Conservation (phyloP, 2,329 filamentous ascomycete species). For the Colletotrichum incanum region DNA sequence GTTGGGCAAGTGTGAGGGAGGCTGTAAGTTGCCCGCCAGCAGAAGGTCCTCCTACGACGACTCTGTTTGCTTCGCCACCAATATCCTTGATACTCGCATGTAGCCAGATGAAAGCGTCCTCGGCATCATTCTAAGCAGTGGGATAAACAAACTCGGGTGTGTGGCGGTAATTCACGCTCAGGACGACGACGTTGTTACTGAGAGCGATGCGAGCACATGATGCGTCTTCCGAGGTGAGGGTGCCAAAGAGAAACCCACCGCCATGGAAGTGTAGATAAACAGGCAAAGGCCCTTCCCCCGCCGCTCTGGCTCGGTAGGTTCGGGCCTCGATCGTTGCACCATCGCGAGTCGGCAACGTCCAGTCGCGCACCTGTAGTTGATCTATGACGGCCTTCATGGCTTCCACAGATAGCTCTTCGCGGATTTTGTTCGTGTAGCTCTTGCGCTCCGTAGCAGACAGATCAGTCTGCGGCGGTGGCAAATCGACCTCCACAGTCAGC, state of each 20-base stretch:
- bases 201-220: conserved; percentile 56
- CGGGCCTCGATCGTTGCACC: conserved; percentile 60
- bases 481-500: conserved; percentile 56
- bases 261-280: conserved; percentile 69
- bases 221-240: conserved; percentile 66
- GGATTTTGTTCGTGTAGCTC: conserved; percentile 49
- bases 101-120: conserved; percentile 70
- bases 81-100: conserved; percentile 59
- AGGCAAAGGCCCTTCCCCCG: conserved; percentile 58
- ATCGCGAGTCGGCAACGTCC: conserved; percentile 61
- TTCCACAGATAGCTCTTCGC: conserved; percentile 52
- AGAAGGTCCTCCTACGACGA: conserved; percentile 65
- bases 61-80: conserved; percentile 55
- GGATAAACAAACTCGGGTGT: conserved; percentile 69
- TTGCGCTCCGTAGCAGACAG: conserved; percentile 45
- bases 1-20: conserved; percentile 57
- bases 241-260: conserved; percentile 72
- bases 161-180: conserved; percentile 73
- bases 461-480: conserved; percentile 44
- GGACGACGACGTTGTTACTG: conserved; percentile 59
- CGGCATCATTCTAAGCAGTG: conserved; percentile 66
- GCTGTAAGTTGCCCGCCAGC: conserved; percentile 63
- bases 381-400: conserved; percentile 48
- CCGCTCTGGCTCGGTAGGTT: conserved; percentile 59
- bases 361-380: conserved; percentile 54